phyloP scores from a whole-genome alignment of 768 basidiomycete species.

The Tulasnella sp. region DNA sequence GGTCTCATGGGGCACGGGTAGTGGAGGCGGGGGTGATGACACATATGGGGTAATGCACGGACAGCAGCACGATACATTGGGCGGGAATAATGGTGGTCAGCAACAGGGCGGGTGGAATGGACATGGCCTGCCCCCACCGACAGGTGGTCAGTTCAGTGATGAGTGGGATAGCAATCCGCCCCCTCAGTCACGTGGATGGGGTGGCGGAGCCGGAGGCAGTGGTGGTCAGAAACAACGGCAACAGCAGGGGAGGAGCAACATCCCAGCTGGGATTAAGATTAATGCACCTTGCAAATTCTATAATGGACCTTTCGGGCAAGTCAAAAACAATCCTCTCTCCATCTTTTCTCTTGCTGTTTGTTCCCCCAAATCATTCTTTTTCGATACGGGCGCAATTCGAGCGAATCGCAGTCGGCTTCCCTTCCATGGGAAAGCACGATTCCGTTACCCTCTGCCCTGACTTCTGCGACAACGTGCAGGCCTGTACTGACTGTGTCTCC shows the following conservation, averaged over 20 bases:
- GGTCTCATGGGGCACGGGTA: background rate
- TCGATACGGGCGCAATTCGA: no score
- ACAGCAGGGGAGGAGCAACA: background rate
- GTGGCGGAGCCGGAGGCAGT: no score
- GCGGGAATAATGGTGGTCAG: constrained; percentile 8
- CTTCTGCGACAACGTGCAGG: background rate
- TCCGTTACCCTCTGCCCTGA: background rate
- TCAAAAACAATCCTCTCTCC: background rate
- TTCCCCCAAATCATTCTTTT: no score
- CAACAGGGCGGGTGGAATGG: constrained; percentile 7
- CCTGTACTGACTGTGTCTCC: background rate
- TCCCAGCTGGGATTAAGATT: background rate
- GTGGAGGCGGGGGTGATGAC: background rate
- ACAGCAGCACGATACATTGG: background rate
- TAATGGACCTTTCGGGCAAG: background rate
- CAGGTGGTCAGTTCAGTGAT: background rate
- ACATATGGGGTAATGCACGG: no score
- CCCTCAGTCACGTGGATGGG: no score
- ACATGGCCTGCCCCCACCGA: constrained; percentile 11
- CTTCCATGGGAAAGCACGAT: no score
- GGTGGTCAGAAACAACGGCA: background rate
- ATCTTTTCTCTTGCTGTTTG: no score
- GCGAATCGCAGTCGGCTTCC: no score
- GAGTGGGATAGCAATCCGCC: background rate
- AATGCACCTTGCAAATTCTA: background rate